These are phyloP conservation scores for Tuber microsphaerosporum DNA, from an alignment of 495 filamentous ascomycete genomes.

Conservation along the genomic window DNA sequence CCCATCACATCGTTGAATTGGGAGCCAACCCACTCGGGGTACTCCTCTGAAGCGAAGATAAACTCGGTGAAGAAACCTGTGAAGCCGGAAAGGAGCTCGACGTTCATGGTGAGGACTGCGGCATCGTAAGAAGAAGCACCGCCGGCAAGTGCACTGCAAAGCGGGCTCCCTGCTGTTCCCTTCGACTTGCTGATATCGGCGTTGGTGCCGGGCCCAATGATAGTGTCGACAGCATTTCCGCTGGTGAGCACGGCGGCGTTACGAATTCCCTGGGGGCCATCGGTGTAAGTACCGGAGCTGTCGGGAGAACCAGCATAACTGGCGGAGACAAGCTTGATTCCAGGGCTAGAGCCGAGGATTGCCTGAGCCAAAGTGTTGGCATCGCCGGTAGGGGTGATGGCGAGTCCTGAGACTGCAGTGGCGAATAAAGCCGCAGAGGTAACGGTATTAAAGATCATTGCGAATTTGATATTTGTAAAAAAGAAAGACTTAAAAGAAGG, in stretches of 20 bases:
- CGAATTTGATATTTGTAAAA: not conserved
- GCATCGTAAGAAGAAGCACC: slow-evolving; percentile 21
- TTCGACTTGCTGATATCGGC: slow-evolving; percentile 4
- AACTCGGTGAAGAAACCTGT: slow-evolving; percentile 25
- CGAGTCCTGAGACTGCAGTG: slow-evolving; percentile 24
- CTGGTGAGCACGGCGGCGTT: slow-evolving; percentile 32
- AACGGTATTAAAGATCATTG: slow-evolving; percentile 22
- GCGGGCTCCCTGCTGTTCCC: slow-evolving; percentile 8
- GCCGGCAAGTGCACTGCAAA: slow-evolving; percentile 22
- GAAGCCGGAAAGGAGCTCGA: slow-evolving; percentile 14
- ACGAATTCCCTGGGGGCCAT: slow-evolving; percentile 29
- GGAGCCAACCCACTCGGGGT: slow-evolving; percentile 30
- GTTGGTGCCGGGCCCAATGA: not conserved
- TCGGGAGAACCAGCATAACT: slow-evolving; percentile 22
- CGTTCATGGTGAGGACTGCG: slow-evolving; percentile 31
- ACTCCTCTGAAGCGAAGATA: slow-evolving; percentile 35
- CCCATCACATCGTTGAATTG: slow-evolving; percentile 37
- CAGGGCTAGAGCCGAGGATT: slow-evolving; percentile 21
- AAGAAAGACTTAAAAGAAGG: slow-evolving; percentile 13
- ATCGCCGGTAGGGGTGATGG: slow-evolving; percentile 30
- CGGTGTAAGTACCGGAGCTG: slow-evolving; percentile 27
- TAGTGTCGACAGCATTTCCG: slow-evolving; percentile 27
- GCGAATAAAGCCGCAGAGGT: slow-evolving; percentile 36
- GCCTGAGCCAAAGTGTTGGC: slow-evolving; percentile 30
- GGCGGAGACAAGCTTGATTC: slow-evolving; percentile 30